phyloP scores from a whole-genome alignment of 2,329 filamentous ascomycete species.

The Sporothrix brunneoviolacea region DNA sequence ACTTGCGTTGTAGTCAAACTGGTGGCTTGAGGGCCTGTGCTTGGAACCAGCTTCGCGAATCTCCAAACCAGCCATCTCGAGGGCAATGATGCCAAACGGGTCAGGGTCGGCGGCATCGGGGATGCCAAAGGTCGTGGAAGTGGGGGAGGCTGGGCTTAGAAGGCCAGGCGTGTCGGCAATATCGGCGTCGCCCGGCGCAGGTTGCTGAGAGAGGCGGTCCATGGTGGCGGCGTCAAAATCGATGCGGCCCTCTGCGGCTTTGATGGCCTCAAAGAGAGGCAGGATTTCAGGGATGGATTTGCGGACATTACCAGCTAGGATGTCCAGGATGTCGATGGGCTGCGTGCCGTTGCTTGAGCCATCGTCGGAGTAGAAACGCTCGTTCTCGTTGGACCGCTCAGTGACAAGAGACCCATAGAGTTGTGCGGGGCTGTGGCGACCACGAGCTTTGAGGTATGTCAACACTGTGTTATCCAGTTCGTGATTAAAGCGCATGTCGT shows the following conservation, averaged over 20 bases:
- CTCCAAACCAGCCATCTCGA: slow-evolving; percentile 85
- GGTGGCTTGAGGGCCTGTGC: slow-evolving; percentile 64
- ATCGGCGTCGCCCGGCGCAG: slow-evolving; percentile 68
- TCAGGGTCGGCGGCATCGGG: slow-evolving; percentile 78
- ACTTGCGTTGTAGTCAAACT: slow-evolving; percentile 74
- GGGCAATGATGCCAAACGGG: slow-evolving; percentile 80
- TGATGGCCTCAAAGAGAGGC: slow-evolving; percentile 73
- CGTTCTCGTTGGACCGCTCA: slow-evolving; percentile 53
- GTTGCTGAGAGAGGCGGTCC: slow-evolving; percentile 54
- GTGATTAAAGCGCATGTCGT: slow-evolving; percentile 37
- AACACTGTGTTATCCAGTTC: slow-evolving; percentile 49
- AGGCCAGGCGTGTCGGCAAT: slow-evolving; percentile 39
- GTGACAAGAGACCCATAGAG: slow-evolving; percentile 50
- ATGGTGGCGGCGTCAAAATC: slow-evolving; percentile 66
- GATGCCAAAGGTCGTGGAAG: slow-evolving; percentile 55
- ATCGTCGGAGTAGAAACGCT: slow-evolving; percentile 45
- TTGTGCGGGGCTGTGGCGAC: slow-evolving; percentile 48
- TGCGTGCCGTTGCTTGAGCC: slow-evolving; percentile 1
- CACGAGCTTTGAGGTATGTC: slow-evolving; percentile 53
- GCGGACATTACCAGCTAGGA: slow-evolving; percentile 50
- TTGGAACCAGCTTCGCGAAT: slow-evolving; percentile 84
- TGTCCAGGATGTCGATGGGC: slow-evolving; percentile 46
- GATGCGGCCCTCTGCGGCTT: slow-evolving; percentile 75
- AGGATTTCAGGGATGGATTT: slow-evolving; percentile 48
- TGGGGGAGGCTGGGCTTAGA: slow-evolving; percentile 29